Evolutionary conservation across 768 basidiomycete genomes (phyloP), one percentile per base, ranked within the genome.

Genomic region (Russula virescens): DNA sequence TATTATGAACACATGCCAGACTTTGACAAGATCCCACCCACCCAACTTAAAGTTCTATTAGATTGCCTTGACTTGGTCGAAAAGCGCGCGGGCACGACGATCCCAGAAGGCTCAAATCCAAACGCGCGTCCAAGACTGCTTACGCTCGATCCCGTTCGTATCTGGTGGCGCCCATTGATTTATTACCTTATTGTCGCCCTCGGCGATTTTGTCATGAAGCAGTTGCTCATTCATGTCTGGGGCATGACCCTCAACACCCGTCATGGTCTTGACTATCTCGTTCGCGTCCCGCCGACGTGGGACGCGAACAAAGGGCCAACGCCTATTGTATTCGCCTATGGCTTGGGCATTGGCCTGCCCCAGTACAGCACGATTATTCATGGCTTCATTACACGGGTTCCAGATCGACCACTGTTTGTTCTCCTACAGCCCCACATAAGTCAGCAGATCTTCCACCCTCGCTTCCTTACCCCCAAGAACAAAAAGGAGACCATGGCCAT

Each of bases 251-350:
- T 80, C 65, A 79, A 78, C 11, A 76, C 73, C 40, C 78, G 83
- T 68, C 80, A 86, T 43, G 86, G 81, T 35, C 75, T 94, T n/a
- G 89, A 94, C 84, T 94, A 93, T 71, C 77, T 94, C 26, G 72
- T 94, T 23, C 84, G 88, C 47, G 76, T 86, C 40, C 94, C 94
- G 2, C 68, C 74, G 9, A 72, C 76, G 16, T 94, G 91, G 91
- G 77, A 85, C 49, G 73, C 83, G 3, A 71, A 72, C 19, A 78
- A 71, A 45, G 85, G 82, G 26, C 79, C 79, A 34, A 81, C 83
- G 46, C 94, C 94, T 0, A 74, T 95, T 42, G 80, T 97, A 18
- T 92, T 94, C 70, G 72, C 93, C 42, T 94, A 97, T 69, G 95
- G 95, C 3, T 83, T 98, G 1, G 94, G 94, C 11, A 79, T 95